Evolutionary conservation across 164 flowering plant genomes (phyloP).

Genomic region (Chimonanthus praecox): DNA sequence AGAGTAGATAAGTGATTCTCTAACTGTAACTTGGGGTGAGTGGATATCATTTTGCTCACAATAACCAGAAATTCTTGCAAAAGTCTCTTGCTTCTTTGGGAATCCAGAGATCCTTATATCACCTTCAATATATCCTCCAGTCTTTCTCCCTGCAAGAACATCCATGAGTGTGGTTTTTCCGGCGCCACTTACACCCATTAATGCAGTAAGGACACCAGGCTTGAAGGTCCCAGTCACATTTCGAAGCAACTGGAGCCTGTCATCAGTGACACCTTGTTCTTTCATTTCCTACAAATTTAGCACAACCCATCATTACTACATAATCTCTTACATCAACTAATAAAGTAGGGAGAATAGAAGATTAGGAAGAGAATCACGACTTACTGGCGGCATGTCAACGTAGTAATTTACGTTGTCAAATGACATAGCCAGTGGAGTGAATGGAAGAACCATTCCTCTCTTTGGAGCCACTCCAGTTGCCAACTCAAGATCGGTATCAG

Average conservation of each 20-base stretch:
- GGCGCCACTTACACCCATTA: slow-evolving; percentile 88
- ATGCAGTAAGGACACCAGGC: slow-evolving; percentile 38
- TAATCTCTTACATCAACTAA: not conserved
- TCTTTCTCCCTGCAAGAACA: slow-evolving; percentile 78
- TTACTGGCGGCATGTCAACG: slow-evolving; percentile 91
- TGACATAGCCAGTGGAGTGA: slow-evolving; percentile 86
- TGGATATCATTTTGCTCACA: slow-evolving; percentile 40
- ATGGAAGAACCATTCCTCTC: slow-evolving; percentile 98
- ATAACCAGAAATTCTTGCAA: slow-evolving; percentile 83
- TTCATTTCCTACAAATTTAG: slow-evolving; percentile 27
- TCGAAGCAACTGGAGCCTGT: slow-evolving; percentile 33
- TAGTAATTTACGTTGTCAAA: slow-evolving; percentile 73
- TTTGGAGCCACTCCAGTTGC: slow-evolving; percentile 61
- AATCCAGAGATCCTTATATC: slow-evolving; percentile 89
- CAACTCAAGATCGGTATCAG: slow-evolving; percentile 36
- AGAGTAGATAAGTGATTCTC: slow-evolving; percentile 85
- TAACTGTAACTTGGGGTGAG: slow-evolving; percentile 34
- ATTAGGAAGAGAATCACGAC: not conserved
- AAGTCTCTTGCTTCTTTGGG: slow-evolving; percentile 86
- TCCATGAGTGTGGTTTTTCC: slow-evolving; percentile 61
- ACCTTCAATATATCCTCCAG: slow-evolving; percentile 69
- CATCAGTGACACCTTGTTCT: slow-evolving; percentile 33
- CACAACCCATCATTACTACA: not conserved
- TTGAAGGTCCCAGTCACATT: slow-evolving; percentile 35
- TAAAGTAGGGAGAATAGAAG: not conserved